Percentiles rank a stretch among this genome's conserved stretches.
Evolutionary conservation across 1,139 yeast species (phyloP).

Genomic region (Protomyces gravidus): DNA sequence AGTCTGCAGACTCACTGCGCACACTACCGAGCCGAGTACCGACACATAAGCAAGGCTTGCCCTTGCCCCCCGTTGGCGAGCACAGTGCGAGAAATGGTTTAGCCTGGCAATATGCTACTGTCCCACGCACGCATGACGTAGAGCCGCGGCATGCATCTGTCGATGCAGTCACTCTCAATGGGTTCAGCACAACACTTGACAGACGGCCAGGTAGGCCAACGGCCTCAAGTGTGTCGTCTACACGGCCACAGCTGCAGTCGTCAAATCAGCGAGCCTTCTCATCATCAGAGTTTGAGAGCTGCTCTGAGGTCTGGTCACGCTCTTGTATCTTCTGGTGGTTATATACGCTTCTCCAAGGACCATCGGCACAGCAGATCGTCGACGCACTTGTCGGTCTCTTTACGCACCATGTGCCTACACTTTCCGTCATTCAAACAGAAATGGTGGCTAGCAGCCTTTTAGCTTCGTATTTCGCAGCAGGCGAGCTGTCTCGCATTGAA

Average conservation of each 20-base stretch:
- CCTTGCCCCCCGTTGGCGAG: neutral
- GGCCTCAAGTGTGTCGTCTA: neutral
- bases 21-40: neutral
- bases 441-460: conserved; percentile 54
- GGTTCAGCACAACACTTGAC: neutral
- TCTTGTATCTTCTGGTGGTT: conserved; percentile 53
- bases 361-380: conserved; percentile 48
- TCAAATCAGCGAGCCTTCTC: neutral
- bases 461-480: conserved; percentile 46
- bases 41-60: neutral
- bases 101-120: neutral
- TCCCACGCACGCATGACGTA: neutral
- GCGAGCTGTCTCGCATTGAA: conserved; percentile 46
- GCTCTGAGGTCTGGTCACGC: conserved; percentile 52
- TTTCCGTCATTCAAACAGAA: conserved; percentile 56
- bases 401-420: conserved; percentile 50
- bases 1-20: neutral
- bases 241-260: neutral
- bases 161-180: neutral
- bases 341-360: conserved; percentile 36
- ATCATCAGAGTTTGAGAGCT: conserved; percentile 40
- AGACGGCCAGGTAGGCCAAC: neutral
- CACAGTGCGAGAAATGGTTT: neutral
- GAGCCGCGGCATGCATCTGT: neutral
- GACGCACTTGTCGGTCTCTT: conserved; percentile 53